Evolutionary conservation across 768 basidiomycete species (phyloP).

Genomic region (Rhodotorula kratochvilovae): DNA sequence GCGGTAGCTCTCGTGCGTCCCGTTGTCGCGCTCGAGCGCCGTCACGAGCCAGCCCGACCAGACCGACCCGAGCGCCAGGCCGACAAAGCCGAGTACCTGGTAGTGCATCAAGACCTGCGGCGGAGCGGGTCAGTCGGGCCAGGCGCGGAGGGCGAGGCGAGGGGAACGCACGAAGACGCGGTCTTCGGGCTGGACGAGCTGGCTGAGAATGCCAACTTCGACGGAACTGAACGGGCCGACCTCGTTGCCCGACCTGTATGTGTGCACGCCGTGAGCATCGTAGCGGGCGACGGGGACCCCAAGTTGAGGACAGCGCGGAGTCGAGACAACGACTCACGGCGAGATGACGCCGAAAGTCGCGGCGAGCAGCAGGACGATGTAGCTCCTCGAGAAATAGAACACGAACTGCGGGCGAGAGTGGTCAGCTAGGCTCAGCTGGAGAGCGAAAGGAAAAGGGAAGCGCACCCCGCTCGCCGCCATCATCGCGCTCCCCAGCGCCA

Average conservation of each 20-base stretch:
- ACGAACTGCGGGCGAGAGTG: neutral
- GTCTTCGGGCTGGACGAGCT: conserved; percentile 16
- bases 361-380: neutral
- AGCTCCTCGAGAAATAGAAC: conserved; percentile 7
- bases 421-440: conserved; percentile 7
- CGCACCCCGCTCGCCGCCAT: conserved; percentile 43
- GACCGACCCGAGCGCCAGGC: conserved; percentile 14
- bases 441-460: neutral
- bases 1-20: conserved; percentile 9
- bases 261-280: neutral
- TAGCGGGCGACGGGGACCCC: too few relatives aligned
- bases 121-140: neutral
- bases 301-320: too few relatives aligned
- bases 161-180: conserved; percentile 11
- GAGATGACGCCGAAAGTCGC: conserved; percentile 28
- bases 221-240: conserved; percentile 6
- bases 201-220: conserved; percentile 16
- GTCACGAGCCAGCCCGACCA: neutral
- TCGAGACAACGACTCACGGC: neutral
- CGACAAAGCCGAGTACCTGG: conserved; percentile 28
- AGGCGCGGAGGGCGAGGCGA: neutral
- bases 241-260: conserved; percentile 1
- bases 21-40: neutral
- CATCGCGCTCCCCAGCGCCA: conserved; percentile 41
- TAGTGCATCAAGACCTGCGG: conserved; percentile 6